Base-by-base conservation (phyloP, 1,139 yeast genomes). In the Magnusiomyces magnusii region DNA sequence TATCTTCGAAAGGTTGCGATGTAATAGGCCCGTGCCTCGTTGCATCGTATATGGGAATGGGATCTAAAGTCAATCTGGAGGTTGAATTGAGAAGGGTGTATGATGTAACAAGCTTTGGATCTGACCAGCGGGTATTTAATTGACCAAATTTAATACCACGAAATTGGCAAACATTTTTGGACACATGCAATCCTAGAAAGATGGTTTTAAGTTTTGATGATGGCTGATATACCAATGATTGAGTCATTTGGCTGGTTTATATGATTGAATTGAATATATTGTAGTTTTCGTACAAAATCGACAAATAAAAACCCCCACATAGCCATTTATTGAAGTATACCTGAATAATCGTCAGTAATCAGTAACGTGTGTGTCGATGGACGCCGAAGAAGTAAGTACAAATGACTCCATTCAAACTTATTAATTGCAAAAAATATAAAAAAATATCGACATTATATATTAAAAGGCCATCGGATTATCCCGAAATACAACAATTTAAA, bases 141-240 rank as follows among this genome's bases (percentile, higher is more conserved):
- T 53, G 50, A 13, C 56, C 61, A 36, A 59, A 59, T 47, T 59
- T 51, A 27, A 59, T 59, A 7, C 61, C 61, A 17, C 61, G 54
- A 49, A 57, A 59, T 49, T 59, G 61, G 17, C 53, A 59, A 23
- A 59, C 42, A 24, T 28, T 50, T 1, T 44, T 27, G 17, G 49
- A 13, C 23, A 55, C 42, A 19, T 47, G 41, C 2, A 54, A 36
- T 1, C 61, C 61, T 10, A 58, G 53, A 54, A 58, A 58, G 7
- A 55, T 58, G 3, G 57, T 51, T 36, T 51, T 34, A 13, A 51
- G 47, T 17, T 19, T 23, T 21, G 27, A 9, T 44, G 49, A 19
- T 3, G 17, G 21, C 21, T 44, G 49, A 44, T 23, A n/a, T 5
- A 44, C 49, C 7, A 44, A n/a, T 9, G 44, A 41, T 9, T 13